Evolutionary conservation across 805 yeast genomes (phyloP), one percentile per base, ranked within the genome.

Genomic region (Torulaspora indica): DNA sequence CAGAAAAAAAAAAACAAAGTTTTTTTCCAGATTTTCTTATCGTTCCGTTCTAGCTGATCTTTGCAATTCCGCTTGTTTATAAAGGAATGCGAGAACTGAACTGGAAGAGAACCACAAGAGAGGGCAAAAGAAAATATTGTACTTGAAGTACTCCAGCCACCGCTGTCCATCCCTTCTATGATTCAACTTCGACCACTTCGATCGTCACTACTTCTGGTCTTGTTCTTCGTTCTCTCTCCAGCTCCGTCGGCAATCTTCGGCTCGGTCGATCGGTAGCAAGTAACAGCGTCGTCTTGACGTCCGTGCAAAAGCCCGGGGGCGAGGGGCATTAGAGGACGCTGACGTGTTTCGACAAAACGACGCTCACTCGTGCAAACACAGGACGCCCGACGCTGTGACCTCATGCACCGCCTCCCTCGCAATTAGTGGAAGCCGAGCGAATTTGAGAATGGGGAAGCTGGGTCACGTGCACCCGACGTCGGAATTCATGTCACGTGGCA

Each of bases 21-120:
- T 29, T 25, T 25, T 28, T 33, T 39, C 42, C 15, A 30, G 33
- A 14, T 13, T 30, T 13, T 30, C 42, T 34, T 40, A 40, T 23
- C 43, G 37, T 32, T 20, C 33, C 43, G 35, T 23, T n/a, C 17
- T 18, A 17, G 29, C 24, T 40, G 38, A 40, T 40, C 43, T 40
- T 14, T 34, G 27, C 29, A 29, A 34, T 27, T 20, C 35, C 25
- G n/a, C 32, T 28, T 34, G 30, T 34, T 40, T 40, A 34, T 40
- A 40, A 40, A 40, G 34, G 39, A 28, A 13, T 24, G 33, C n/a
- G n/a, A 27, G 28, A 28, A 31, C 10, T 5, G 28, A 25, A 25
- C n/a, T 25, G 28, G 3, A 25, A 25, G 28, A 25, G 28, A 25
- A 25, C 28, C 28, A 25, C 28, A 25, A 25, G 28, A 25, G 4